A percentile compares a stretch with the other conserved stretches of the same genome.
Conservation (phyloP, 108 stramenopile genomes). For the Phaeodactylum tricornutum region DNA sequence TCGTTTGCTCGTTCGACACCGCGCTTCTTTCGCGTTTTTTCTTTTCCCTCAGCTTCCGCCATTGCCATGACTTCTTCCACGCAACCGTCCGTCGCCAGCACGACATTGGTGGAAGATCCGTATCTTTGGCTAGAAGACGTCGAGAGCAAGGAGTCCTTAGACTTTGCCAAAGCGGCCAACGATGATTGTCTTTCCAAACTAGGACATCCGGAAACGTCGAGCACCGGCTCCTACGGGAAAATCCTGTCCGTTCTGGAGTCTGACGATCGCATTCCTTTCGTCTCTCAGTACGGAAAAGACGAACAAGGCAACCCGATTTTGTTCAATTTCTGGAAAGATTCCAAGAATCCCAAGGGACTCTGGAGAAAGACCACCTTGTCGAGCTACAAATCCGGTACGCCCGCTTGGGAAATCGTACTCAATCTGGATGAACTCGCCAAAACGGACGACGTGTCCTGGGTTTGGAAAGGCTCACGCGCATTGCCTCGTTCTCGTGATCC, state of each 20-base stretch:
- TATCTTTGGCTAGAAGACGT: constrained; percentile 79
- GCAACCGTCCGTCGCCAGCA: constrained; percentile 2
- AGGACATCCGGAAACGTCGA: constrained; percentile 49
- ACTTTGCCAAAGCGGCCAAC: constrained; percentile 64
- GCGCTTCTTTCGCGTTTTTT: no score
- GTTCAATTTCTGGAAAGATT: constrained; percentile 74
- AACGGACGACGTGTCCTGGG: constrained; percentile 71
- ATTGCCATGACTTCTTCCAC: no score
- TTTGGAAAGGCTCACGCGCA: constrained; percentile 68
- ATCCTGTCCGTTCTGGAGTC: constrained; percentile 54
- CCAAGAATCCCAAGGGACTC: constrained; percentile 68
- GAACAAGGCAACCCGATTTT: constrained; percentile 42
- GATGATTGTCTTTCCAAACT: constrained; percentile 54
- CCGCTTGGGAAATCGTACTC: constrained; percentile 74
- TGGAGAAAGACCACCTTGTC: constrained; percentile 69
- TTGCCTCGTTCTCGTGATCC: constrained; percentile 52
- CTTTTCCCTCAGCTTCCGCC: no score
- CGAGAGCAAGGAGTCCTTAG: constrained; percentile 53
- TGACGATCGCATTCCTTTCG: constrained; percentile 71
- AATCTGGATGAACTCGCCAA: constrained; percentile 76
- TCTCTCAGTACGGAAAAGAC: constrained; percentile 44
- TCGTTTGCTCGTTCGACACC: no score
- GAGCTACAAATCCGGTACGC: constrained; percentile 35
- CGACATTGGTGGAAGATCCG: constrained; percentile 39
- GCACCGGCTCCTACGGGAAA: constrained; percentile 42